Percentiles rank a stretch among this genome's conserved stretches.
These are phyloP conservation scores for Dictyostelium purpureum DNA, from an alignment of 78 protist genomes.

Conservation along the genomic window DNA sequence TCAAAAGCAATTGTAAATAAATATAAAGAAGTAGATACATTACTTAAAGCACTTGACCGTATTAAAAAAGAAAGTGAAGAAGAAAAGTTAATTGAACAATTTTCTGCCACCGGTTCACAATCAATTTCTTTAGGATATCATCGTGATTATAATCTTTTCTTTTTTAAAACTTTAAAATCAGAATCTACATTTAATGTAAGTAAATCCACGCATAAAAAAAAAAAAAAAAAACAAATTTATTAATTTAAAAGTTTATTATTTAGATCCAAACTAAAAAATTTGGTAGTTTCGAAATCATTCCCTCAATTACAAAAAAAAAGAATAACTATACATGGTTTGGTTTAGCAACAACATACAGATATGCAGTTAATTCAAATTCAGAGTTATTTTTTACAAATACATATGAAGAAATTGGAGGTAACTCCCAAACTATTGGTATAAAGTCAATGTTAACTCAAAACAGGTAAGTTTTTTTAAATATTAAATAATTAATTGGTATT, in stretches of 20 bases:
- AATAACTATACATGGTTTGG: not conserved
- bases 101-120: constrained; percentile 45
- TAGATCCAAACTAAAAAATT: constrained; percentile 1
- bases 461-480: not conserved
- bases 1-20: constrained; percentile 31
- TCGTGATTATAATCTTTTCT: constrained; percentile 9
- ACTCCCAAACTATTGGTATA: not conserved
- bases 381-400: not conserved
- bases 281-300: not conserved
- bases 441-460: not conserved
- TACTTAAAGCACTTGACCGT: constrained; percentile 5
- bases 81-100: constrained; percentile 5
- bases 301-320: constrained; percentile 1
- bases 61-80: constrained; percentile 23
- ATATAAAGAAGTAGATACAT: constrained; percentile 23
- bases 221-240: too few relatives aligned
- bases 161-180: not conserved
- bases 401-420: constrained; percentile 2
- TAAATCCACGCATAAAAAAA: too few relatives aligned
- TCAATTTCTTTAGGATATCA: not conserved
- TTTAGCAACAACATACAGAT: not conserved
- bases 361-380: not conserved
- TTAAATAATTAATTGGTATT: not conserved
- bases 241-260: not conserved
- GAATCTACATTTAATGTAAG: not conserved